These are phyloP conservation scores for Venturia aucupariae DNA, from an alignment of 2,329 filamentous ascomycete genomes.

Conservation along the genomic window DNA sequence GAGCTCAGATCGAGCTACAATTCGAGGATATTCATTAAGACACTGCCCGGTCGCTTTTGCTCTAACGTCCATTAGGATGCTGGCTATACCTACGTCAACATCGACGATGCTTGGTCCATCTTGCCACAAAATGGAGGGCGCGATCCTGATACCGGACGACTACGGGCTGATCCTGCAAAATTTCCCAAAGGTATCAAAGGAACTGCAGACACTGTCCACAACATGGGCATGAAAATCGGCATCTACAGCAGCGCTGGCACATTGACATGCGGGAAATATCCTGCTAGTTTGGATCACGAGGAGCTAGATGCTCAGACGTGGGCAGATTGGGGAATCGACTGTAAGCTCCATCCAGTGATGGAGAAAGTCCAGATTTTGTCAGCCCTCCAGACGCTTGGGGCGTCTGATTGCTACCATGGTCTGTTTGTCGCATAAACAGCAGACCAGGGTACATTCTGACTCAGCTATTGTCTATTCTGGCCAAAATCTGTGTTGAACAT, in stretches of 20 bases:
- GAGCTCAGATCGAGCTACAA: not conserved
- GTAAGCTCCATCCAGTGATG: slow-evolving; percentile 14
- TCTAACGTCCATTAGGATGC: slow-evolving; percentile 26
- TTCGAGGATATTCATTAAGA: not conserved
- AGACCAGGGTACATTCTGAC: no score
- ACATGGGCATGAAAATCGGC: slow-evolving; percentile 50
- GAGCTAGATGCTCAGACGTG: slow-evolving; percentile 43
- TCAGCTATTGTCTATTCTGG: not conserved
- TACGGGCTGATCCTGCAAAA: slow-evolving; percentile 32
- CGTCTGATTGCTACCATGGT: not conserved
- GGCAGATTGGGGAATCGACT: slow-evolving; percentile 27
- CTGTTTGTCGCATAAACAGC: not conserved
- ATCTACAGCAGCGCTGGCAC: slow-evolving; percentile 51
- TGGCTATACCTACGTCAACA: slow-evolving; percentile 51
- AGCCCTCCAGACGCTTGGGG: not conserved
- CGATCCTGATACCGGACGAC: slow-evolving; percentile 33
- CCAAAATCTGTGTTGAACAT: not conserved
- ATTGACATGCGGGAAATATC: slow-evolving; percentile 47
- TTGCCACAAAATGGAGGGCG: slow-evolving; percentile 34
- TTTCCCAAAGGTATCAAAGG: slow-evolving; percentile 52
- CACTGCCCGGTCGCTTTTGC: not conserved
- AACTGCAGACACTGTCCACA: slow-evolving; percentile 45
- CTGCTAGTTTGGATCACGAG: slow-evolving; percentile 49
- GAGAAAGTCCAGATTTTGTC: not conserved
- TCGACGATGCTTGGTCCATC: slow-evolving; percentile 49